Percentiles rank a stretch among this genome's conserved stretches.
Evolutionary conservation across 257 asterid species (phyloP).

Genomic region (Nicotiana benthamiana): DNA sequence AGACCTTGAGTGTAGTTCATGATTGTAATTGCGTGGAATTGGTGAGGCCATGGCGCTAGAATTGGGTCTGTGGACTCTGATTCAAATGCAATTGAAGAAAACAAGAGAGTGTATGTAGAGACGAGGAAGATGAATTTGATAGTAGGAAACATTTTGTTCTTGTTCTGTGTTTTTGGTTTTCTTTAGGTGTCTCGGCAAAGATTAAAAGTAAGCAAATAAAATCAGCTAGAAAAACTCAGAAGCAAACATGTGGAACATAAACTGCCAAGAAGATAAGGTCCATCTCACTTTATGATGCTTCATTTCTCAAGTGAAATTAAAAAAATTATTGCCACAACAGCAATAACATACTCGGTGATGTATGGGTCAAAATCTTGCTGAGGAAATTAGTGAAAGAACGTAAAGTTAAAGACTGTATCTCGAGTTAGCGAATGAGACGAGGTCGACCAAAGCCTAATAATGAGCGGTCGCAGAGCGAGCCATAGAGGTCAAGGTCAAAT

Average conservation of each 20-base stretch:
- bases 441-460: too few relatives aligned
- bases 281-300: neutral
- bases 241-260: neutral
- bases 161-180: neutral
- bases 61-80: slow-evolving; percentile 17
- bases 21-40: slow-evolving; percentile 64
- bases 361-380: too few relatives aligned
- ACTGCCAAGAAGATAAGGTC: neutral
- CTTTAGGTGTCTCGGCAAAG: neutral
- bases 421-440: too few relatives aligned
- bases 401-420: too few relatives aligned
- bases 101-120: neutral
- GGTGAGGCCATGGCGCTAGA: slow-evolving; percentile 71
- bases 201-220: neutral
- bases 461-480: too few relatives aligned
- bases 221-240: neutral
- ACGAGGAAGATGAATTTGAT: neutral
- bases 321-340: too few relatives aligned
- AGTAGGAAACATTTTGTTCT: neutral
- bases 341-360: too few relatives aligned
- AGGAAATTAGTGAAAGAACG: too few relatives aligned
- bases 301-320: neutral
- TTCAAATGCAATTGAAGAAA: neutral
- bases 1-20: slow-evolving; percentile 53
- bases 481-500: too few relatives aligned